Conservation (phyloP, 805 yeast genomes). For the Zygosaccharomyces bisporus region DNA sequence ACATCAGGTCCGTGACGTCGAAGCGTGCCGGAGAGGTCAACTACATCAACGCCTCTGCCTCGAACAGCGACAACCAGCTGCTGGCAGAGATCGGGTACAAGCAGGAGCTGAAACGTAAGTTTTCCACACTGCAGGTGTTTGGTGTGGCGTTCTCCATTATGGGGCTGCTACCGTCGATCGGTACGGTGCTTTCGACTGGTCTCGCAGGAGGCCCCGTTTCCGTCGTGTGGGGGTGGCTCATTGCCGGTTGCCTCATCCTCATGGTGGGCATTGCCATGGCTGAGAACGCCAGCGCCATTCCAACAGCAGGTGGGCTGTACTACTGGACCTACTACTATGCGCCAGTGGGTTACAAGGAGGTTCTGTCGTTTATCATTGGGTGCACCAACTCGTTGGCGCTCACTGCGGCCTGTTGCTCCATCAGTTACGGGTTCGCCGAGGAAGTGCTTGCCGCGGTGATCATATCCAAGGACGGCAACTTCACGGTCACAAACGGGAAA, state of each 20-base stretch:
- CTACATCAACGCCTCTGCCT: conserved; percentile 23
- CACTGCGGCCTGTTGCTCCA: conserved; percentile 62
- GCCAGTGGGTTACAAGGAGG: conserved; percentile 49
- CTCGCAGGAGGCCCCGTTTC: conserved; percentile 57
- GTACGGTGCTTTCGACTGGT: conserved; percentile 51
- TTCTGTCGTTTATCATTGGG: conserved; percentile 61
- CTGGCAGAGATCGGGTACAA: conserved; percentile 56
- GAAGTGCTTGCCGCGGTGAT: conserved; percentile 58
- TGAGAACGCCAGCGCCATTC: conserved; percentile 63
- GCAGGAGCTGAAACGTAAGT: conserved; percentile 60
- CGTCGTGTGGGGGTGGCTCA: conserved; percentile 70
- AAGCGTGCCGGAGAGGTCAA: conserved; percentile 28
- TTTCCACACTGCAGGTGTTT: conserved; percentile 59
- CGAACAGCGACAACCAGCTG: conserved; percentile 23
- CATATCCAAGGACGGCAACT: conserved; percentile 51
- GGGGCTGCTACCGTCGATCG: conserved; percentile 65
- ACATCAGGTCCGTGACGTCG: conserved; percentile 19
- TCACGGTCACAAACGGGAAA: conserved; percentile 49
- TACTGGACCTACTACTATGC: conserved; percentile 67
- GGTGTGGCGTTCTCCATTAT: conserved; percentile 70
- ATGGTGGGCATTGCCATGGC: conserved; percentile 61
- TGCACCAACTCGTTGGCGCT: conserved; percentile 65
- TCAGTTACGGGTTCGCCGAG: conserved; percentile 64
- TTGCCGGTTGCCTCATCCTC: conserved; percentile 50
- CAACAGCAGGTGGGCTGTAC: conserved; percentile 73